Evolutionary conservation across 1,284 basidiomycete genomes (phyloP), one percentile per base, ranked within the genome.

Genomic region (Exsudoporus floridanus): DNA sequence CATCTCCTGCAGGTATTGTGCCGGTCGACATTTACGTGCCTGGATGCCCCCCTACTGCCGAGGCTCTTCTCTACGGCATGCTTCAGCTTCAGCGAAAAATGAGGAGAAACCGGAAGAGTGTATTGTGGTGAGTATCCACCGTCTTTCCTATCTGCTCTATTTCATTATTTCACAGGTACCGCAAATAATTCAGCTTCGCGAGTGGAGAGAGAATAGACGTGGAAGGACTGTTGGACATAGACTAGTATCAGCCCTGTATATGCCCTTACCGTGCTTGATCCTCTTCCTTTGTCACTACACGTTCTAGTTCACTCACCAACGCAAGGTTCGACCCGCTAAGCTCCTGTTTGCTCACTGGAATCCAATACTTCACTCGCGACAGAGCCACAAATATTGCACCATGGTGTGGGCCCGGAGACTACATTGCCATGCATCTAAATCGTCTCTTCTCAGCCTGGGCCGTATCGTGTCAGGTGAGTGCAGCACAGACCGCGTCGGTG

Each of bases 21-120:
- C 97, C 97, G 7, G 96, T 99, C 42, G 95, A 98, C 72, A 94
- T 98, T 52, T 96, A 96, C 74, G 92, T 96, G 10, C 94, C 95
- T 18, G 95, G 95, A 3, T 98, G 95, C 75, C 94, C 90, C 50
- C 92, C 91, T 6, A 90, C 88, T 5, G 95, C 96, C 27, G 96
- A 99, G 74, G 97, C 96, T 12, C 79, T 99, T 42, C 78, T 93
- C 41, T 94, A 94, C 67, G 93, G 92, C 41, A 92, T 96, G 91
- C 82, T 98, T 43, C 94, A 98, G 73, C 81, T 99, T 41, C 95
- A 98, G 76, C 85, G 95, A 60, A 99, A 99, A 81, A 98, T 98
- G 90, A 78, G 95, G 65, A 82, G 90, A 66, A 91, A 83, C 74
- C 80, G 96, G 67, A 92, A 93, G 77, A 85, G 87, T 53, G 90